A percentile compares a stretch with the other conserved stretches of the same genome.
These are phyloP conservation scores for Kingdonia uniflora DNA, from an alignment of 164 flowering plant species.

Conservation along the genomic window DNA sequence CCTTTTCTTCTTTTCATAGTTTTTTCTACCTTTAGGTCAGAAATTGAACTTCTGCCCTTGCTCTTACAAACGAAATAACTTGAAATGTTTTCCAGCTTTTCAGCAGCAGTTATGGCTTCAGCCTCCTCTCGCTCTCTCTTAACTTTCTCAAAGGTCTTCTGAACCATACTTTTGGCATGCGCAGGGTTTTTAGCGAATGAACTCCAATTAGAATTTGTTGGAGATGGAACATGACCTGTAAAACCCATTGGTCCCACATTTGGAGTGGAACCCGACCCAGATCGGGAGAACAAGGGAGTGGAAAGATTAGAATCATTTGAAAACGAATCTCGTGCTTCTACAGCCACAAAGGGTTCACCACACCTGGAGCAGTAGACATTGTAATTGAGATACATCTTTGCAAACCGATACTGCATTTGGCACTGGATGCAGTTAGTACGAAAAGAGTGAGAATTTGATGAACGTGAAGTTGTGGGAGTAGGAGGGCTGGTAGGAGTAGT, in stretches of 20 bases:
- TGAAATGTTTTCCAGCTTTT: conserved; percentile 22
- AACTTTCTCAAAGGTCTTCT: conserved; percentile 51
- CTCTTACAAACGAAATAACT: conserved; percentile 16
- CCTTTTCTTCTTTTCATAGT: conserved; percentile 33
- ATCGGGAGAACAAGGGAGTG: conserved; percentile 27
- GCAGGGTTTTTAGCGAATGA: conserved; percentile 34
- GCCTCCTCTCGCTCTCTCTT: conserved; percentile 33
- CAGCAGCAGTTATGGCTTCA: neutral
- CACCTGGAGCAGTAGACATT: conserved; percentile 63
- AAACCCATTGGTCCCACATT: conserved; percentile 13
- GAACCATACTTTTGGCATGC: conserved; percentile 35
- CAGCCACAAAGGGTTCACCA: conserved; percentile 57
- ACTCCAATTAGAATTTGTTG: conserved; percentile 32
- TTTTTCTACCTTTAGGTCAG: conserved; percentile 10
- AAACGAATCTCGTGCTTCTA: conserved; percentile 40
- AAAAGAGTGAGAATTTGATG: conserved; percentile 33
- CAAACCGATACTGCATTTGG: conserved; percentile 69
- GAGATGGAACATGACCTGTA: conserved; percentile 14
- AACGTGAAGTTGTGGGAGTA: conserved; percentile 15
- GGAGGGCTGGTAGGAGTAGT: conserved; percentile 15
- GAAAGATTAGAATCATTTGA: conserved; percentile 22
- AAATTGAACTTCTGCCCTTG: conserved; percentile 9
- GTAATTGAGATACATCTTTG: conserved; percentile 48
- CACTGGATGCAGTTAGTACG: conserved; percentile 75
- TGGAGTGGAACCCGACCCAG: neutral